Percentiles rank a stretch among this genome's conserved stretches.
Evolutionary conservation across 495 filamentous ascomycete genomes (phyloP).

Genomic region (Halenospora varia): DNA sequence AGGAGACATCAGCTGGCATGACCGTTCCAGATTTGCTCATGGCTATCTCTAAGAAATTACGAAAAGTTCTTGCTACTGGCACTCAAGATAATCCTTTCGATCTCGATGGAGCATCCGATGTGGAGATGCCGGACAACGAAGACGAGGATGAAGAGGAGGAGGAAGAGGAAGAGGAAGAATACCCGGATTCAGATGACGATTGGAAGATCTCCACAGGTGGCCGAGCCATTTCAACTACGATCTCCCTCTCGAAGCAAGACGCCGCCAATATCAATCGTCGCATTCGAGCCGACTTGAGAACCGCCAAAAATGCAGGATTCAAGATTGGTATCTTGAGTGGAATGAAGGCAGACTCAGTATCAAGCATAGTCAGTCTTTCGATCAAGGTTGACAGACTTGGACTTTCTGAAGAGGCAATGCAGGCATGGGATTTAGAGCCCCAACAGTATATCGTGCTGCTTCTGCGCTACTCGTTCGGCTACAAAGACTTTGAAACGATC

Average conservation of each 20-base stretch:
- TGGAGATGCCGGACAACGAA: conserved; percentile 23
- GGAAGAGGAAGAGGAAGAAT: conserved; percentile 17
- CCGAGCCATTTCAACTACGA: not conserved
- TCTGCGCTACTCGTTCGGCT: conserved; percentile 59
- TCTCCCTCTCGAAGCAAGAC: not conserved
- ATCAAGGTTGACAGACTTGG: conserved; percentile 65
- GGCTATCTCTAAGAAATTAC: conserved; percentile 23
- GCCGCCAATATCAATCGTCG: conserved; percentile 25
- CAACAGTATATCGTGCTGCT: conserved; percentile 74
- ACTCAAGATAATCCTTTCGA: conserved; percentile 34
- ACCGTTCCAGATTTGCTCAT: conserved; percentile 9
- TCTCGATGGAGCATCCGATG: conserved; percentile 33
- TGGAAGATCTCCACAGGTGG: conserved; percentile 19
- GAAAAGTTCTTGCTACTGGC: conserved; percentile 23
- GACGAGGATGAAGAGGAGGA: conserved; percentile 25
- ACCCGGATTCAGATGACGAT: conserved; percentile 7
- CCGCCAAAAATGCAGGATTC: conserved; percentile 63
- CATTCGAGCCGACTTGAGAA: conserved; percentile 60
- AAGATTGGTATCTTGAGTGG: conserved; percentile 62
- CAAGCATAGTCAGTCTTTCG: conserved; percentile 58
- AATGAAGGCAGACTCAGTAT: conserved; percentile 31
- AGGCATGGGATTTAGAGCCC: conserved; percentile 68
- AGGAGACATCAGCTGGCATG: conserved; percentile 11
- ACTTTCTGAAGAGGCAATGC: conserved; percentile 71
- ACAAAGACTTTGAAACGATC: conserved; percentile 42